Conservation (phyloP, 768 basidiomycete genomes). For the Coprinopsis marcescibilis region DNA sequence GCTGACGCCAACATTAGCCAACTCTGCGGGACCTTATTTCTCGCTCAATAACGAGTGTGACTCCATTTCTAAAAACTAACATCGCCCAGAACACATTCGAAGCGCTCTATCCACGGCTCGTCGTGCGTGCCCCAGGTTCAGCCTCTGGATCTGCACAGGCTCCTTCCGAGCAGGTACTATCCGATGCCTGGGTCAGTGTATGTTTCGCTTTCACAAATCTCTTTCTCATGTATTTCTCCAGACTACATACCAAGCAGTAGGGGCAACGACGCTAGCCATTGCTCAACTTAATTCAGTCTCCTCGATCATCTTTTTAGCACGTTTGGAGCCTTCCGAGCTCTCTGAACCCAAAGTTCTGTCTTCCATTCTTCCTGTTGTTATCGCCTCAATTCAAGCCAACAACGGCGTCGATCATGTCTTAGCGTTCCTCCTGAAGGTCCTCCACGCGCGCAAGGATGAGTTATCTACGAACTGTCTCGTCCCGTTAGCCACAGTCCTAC, state of each 20-base stretch:
- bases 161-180: conserved; percentile 22
- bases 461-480: conserved; percentile 40
- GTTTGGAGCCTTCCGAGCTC: conserved; percentile 17
- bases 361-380: conserved; percentile 34
- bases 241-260: conserved; percentile 33
- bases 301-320: conserved; percentile 34
- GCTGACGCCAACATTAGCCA: conserved; percentile 11
- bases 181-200: conserved; percentile 21
- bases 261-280: conserved; percentile 13
- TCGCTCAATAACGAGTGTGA: conserved; percentile 15
- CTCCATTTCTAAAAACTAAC: conserved; percentile 33
- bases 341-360: conserved; percentile 19
- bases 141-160: conserved; percentile 34
- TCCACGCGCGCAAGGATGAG: conserved; percentile 19
- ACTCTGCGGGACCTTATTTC: conserved; percentile 19
- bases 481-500: conserved; percentile 45
- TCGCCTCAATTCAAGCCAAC: conserved; percentile 50
- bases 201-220: neutral
- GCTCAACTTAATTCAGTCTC: conserved; percentile 21
- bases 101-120: conserved; percentile 38
- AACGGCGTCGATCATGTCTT: conserved; percentile 53
- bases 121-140: conserved; percentile 25
- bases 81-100: conserved; percentile 45
- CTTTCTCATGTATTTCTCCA: conserved; percentile 15
- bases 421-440: conserved; percentile 42